Conservation (phyloP, 306 rosid genomes). For the Sicyos baderoa region DNA sequence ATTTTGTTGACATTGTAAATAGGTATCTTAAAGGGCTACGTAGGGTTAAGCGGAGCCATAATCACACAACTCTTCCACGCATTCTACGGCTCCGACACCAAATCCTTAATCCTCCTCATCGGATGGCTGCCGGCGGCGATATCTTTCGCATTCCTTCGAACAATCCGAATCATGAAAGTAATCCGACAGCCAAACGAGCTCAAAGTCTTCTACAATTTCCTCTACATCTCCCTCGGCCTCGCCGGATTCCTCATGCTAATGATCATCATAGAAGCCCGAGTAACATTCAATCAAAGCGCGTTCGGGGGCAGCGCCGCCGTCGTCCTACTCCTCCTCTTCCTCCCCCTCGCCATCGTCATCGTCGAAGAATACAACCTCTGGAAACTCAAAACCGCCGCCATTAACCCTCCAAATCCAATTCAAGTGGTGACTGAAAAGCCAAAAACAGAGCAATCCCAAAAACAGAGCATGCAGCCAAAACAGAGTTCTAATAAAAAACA, state of each 20-base stretch:
- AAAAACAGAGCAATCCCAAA: background rate
- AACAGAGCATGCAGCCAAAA: background rate
- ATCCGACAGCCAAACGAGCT: conserved; percentile 24
- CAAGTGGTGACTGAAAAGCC: background rate
- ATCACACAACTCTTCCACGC: conserved; percentile 30
- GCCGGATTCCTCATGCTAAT: conserved; percentile 33
- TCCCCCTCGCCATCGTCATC: conserved; percentile 21
- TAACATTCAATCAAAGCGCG: background rate
- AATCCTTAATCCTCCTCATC: conserved; percentile 26
- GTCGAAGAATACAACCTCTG: conserved; percentile 22
- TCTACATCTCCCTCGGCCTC: conserved; percentile 23
- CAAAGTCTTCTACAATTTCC: conserved; percentile 25
- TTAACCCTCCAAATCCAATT: background rate
- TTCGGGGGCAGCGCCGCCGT: conserved; percentile 7
- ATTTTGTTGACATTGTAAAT: too few species aligned
- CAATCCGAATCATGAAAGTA: conserved; percentile 21
- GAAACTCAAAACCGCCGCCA: background rate
- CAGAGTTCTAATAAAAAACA: too few species aligned
- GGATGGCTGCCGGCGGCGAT: conserved; percentile 32
- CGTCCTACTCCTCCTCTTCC: conserved; percentile 23
- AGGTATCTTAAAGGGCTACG: conserved; percentile 64
- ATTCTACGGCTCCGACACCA: conserved; percentile 22
- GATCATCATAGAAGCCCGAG: conserved; percentile 14
- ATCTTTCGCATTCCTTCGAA: conserved; percentile 17
- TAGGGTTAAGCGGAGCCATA: conserved; percentile 40